Evolutionary conservation across 306 rosid species (phyloP), one percentile per base, ranked within the genome.

Genomic region (Gastrolobium bilobum): DNA sequence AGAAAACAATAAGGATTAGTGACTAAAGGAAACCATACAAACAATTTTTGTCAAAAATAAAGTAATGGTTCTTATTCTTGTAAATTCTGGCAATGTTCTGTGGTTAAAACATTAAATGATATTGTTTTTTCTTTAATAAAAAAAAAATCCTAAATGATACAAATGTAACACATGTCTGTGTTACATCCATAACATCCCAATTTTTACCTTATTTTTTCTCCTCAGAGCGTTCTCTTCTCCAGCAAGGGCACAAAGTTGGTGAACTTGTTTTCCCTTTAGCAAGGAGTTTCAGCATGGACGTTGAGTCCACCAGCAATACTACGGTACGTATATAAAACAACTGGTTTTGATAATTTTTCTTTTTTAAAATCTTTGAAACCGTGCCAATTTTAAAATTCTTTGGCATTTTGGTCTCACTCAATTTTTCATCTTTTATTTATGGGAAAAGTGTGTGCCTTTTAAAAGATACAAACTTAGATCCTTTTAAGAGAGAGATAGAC

Each of bases 221-320:
- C 50, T 79, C 90, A 92, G 98, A 94, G 78, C 93, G 97, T 75
- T 87, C 91, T 85, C 89, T 90, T 86, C 87, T 92, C 59, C 97
- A 89, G 74, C 94, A 89, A 89, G 98, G 98, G 14, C 90, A 87
- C 83, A 88, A 82, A 60, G 89, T 94, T 29, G 97, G 93, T n/a
- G 97, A 94, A 83, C 93, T 89, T 81, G 95, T 92, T 79, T 83
- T 94, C 42, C 98, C 98, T 13, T 86, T 94, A 31, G 98, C 98
- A 43, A 89, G 98, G 79, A 92, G 87, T 87, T 94, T 94, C 88
- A 89, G 86, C 79, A 31, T 74, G 10, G 97, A 88, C 75, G 61
- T 92, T 2, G 98, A 92, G 78, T 56, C 89, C 33, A 76, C 82
- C 66, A 83, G 50, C 90, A 84, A 11, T 29, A 71, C 39, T 74